Percentiles rank a stretch among this genome's conserved stretches.
Conservation (phyloP, 495 filamentous ascomycete species). For the Lepraria neglecta region DNA sequence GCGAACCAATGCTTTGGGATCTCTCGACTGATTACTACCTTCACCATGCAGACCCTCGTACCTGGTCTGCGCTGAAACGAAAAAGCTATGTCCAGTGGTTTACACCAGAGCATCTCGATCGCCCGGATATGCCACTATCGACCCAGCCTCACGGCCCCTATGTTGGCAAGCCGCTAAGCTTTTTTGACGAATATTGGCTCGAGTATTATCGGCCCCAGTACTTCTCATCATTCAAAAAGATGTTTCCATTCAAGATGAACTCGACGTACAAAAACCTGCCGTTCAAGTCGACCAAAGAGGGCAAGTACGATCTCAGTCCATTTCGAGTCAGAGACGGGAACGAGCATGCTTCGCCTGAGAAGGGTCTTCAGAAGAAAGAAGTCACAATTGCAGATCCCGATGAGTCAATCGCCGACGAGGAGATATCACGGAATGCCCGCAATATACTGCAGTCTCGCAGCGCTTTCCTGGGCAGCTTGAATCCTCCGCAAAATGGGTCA, state of each 20-base stretch:
- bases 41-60: slow-evolving; percentile 77
- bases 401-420: slow-evolving; percentile 31
- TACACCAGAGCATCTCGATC: slow-evolving; percentile 66
- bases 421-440: neutral
- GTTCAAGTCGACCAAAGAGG: slow-evolving; percentile 60
- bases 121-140: slow-evolving; percentile 47
- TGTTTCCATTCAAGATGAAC: slow-evolving; percentile 87
- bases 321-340: slow-evolving; percentile 64
- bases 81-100: slow-evolving; percentile 81
- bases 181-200: slow-evolving; percentile 95
- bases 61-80: slow-evolving; percentile 57
- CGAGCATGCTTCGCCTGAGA: slow-evolving; percentile 44
- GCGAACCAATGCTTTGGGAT: slow-evolving; percentile 96
- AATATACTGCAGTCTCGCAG: slow-evolving; percentile 8
- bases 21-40: slow-evolving; percentile 93
- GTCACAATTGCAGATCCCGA: slow-evolving; percentile 55
- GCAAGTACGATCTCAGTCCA: slow-evolving; percentile 72
- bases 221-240: slow-evolving; percentile 77
- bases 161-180: slow-evolving; percentile 52
- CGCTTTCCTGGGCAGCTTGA: slow-evolving; percentile 39
- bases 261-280: slow-evolving; percentile 76
- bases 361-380: slow-evolving; percentile 48
- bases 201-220: slow-evolving; percentile 89
- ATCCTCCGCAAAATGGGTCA: slow-evolving; percentile 35
- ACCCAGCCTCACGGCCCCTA: slow-evolving; percentile 38